Percentiles rank a stretch among this genome's conserved stretches.
phyloP scores from a whole-genome alignment of 768 basidiomycete genomes.

The Suillus paluster region DNA sequence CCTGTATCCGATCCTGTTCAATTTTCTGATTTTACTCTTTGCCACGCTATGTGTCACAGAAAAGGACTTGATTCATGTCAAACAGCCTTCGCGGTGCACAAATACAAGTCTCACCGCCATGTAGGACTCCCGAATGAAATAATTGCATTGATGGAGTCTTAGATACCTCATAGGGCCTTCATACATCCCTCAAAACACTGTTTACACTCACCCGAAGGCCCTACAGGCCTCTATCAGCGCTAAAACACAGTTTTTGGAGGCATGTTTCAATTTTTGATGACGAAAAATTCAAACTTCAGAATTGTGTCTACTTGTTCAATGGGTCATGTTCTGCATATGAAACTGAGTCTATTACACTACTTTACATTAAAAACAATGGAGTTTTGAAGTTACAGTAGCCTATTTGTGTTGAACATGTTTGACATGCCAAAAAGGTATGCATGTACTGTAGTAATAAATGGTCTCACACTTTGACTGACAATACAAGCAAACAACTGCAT shows the following conservation, averaged over 20 bases:
- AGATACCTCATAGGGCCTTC: neutral
- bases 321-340: neutral
- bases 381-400: too few relatives aligned
- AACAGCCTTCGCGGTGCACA: neutral
- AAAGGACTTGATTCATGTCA: too few relatives aligned
- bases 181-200: neutral
- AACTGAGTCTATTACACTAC: neutral
- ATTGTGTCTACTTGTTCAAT: neutral
- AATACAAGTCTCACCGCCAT: neutral
- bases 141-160: neutral
- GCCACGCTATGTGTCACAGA: too few relatives aligned
- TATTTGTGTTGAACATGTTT: too few relatives aligned
- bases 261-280: neutral
- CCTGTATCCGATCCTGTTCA: too few relatives aligned
- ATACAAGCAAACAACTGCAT: too few relatives aligned
- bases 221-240: neutral
- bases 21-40: too few relatives aligned
- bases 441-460: too few relatives aligned
- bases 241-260: neutral
- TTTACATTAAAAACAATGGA: neutral
- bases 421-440: too few relatives aligned
- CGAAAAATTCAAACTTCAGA: neutral
- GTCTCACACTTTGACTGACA: too few relatives aligned
- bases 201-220: neutral
- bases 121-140: neutral